Evolutionary conservation across 805 yeast species (phyloP), one percentile per base, ranked within the genome.

Genomic region (Starmera caribaea): DNA sequence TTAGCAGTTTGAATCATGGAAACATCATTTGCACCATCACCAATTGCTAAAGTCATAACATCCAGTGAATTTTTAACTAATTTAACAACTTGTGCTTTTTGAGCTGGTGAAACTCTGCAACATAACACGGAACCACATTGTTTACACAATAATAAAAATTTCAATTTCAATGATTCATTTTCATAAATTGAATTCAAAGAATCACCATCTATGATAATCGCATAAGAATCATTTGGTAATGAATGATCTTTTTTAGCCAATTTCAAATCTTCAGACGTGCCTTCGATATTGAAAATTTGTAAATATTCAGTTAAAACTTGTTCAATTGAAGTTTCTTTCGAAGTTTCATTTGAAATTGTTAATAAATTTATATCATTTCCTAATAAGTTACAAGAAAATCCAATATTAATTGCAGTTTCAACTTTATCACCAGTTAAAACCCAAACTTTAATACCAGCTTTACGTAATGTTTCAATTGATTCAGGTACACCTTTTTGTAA

Each of bases 1-100:
- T 83, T 79, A 1, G 92, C 90, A 24, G 88, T 81, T 57, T 84
- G 94, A 48, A 84, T 84, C 94, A 84, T 84, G 8, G 94, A 88
- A 46, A 84, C 92, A 63, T 84, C 94, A 57, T 84, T 84, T 16
- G 92, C 79, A 41, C 94, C 94, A 61, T 84, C 94, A 44, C 77
- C 78, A 36, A 84, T 63, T 8, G 79, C 90, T 38, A 84, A 62
- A 1, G 94, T 84, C 88, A 83, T 84, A 26, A 84, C 94, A 44
- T 77, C 78, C 36, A 84, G 64, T 8, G 79, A 70, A 30, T 77
- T 74, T 55, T 79, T 82, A 14, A 84, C 92, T 44, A 83, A 58
- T 47, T 73, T 76, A 32, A 81, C 88, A 37, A 82, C 88, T 14
- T 76, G 76, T 12, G 90, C 89, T 51, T 82, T 82, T 56, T 82